Base-by-base conservation (phyloP, 345 rosid species). In the Eucalyptus lansdowneana region DNA sequence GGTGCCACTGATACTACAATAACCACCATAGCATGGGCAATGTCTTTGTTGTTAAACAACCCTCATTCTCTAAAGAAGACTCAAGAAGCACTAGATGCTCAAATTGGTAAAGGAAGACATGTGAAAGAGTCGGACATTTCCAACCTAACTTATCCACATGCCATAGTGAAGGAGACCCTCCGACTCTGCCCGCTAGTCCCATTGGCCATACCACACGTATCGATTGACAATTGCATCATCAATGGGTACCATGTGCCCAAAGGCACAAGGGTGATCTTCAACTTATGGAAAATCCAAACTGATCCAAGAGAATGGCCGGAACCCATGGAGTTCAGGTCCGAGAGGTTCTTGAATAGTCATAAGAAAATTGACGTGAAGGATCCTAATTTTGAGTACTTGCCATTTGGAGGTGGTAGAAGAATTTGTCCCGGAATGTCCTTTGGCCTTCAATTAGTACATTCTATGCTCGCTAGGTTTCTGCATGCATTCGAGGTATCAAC, bases 351-450 rank as follows among this genome's bases (percentile, higher is more conserved):
- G 8, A 90, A 85, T 4, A 92, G 69, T 25, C 90, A 91, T 56
- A 81, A 47, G 49, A 89, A 91, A 19, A 62, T 91, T 53, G 93
- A 92, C 88, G 90, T 91, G 4, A 91, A 72, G 80, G 95, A 93
- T 9, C 90, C 89, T 50, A 65, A 91, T 89, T 92, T 91, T 76
- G 94, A 91, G 72, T 67, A 91, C 21, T 80, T 93, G 21, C 94
- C 96, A 47, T 94, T 94, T 89, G 93, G 95, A 42, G 50, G 89
- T 19, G 93, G 96, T 11, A 90, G 95, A 81, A 92, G 95, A 62
- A 40, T 62, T 6, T 94, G 95, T 62, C 94, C 93, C 2, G 92
- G 93, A 16, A 81, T 89, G 29, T 24, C 80, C 53, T 54, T 89
- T 37, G 94, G 67, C 6, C 42, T 93, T 21, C 92, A 87, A 42